Evolutionary conservation across 495 filamentous ascomycete genomes (phyloP), one percentile per base, ranked within the genome.

Genomic region (Penicillium soppii): DNA sequence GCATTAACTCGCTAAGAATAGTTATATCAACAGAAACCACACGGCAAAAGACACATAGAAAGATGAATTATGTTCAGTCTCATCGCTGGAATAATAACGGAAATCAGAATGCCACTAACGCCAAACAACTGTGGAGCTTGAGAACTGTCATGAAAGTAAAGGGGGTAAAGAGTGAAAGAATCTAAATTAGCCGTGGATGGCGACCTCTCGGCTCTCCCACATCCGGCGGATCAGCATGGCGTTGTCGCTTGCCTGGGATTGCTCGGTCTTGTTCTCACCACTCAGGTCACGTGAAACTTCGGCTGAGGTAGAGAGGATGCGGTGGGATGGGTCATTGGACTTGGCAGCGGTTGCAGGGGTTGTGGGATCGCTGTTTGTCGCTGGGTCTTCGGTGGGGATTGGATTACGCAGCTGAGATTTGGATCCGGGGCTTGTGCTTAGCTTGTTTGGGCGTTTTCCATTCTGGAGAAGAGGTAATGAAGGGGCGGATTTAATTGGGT

Each of bases 151-250:
- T 62, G 22, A 53, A 52, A 32, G 47, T 48, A 39, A 49, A 40
- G n/a, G n/a, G 38, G 10, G 19, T 19, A 47, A 33, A 54, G 19
- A 16, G 12, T 36, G 21, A 35, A 53, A 47, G 19, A 39, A 50
- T 37, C 22, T 35, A 40, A 45, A 45, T 54, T 47, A 76, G 29
- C 68, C 63, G 13, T 67, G 68, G 15, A 59, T 62, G 5, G 73
- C 70, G 2, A 74, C 70, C 45, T 75, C 71, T 33, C 74, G 72
- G 52, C 68, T 75, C 26, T 77, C 71, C 74, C 74, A 77, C 58
- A 77, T 73, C 30, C 74, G 72, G 40, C 74, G 74, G 33, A 77
- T 61, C 70, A 77, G 68, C 63, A 77, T 61, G 29, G 70, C 72
- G 10, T 52, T 43, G 44, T 72, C 70, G 36, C 54, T 61, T 4